These are phyloP conservation scores for Neurospora sp. DNA, from an alignment of 495 filamentous ascomycete species.

Conservation along the genomic window DNA sequence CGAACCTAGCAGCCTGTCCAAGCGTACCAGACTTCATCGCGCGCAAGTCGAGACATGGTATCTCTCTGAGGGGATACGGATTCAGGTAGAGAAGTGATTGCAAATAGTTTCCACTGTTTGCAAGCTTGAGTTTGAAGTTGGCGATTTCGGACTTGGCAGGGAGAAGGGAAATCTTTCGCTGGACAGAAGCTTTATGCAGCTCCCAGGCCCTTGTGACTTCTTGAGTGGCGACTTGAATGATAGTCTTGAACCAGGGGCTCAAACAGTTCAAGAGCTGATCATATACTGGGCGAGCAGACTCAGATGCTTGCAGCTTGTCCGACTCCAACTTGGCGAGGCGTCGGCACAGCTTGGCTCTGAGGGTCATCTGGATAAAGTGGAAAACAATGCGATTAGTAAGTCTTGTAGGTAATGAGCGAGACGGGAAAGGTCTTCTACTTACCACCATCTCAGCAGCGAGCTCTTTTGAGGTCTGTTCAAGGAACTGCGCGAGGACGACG, in stretches of 20 bases:
- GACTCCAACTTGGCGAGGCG: slow-evolving; percentile 51
- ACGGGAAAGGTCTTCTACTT: not conserved
- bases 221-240: slow-evolving; percentile 8
- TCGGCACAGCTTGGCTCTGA: slow-evolving; percentile 48
- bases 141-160: slow-evolving; percentile 22
- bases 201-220: slow-evolving; percentile 20
- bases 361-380: slow-evolving; percentile 13
- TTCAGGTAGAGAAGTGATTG: not conserved
- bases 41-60: slow-evolving; percentile 2
- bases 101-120: slow-evolving; percentile 36
- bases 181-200: slow-evolving; percentile 17
- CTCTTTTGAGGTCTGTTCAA: slow-evolving; percentile 26
- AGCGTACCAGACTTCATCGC: not conserved
- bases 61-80: not conserved
- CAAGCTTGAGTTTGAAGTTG: slow-evolving; percentile 30
- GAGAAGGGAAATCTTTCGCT: slow-evolving; percentile 28
- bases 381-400: slow-evolving; percentile 2
- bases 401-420: not conserved
- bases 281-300: not conserved
- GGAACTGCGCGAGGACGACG: slow-evolving; percentile 30
- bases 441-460: slow-evolving; percentile 1
- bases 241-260: slow-evolving; percentile 8
- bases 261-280: slow-evolving; percentile 12
- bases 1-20: not conserved
- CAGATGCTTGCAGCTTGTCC: slow-evolving; percentile 11